Percentiles rank a stretch among this genome's conserved stretches.
Conservation (phyloP, 2,329 filamentous ascomycete species). For the Esteya vermicola region DNA sequence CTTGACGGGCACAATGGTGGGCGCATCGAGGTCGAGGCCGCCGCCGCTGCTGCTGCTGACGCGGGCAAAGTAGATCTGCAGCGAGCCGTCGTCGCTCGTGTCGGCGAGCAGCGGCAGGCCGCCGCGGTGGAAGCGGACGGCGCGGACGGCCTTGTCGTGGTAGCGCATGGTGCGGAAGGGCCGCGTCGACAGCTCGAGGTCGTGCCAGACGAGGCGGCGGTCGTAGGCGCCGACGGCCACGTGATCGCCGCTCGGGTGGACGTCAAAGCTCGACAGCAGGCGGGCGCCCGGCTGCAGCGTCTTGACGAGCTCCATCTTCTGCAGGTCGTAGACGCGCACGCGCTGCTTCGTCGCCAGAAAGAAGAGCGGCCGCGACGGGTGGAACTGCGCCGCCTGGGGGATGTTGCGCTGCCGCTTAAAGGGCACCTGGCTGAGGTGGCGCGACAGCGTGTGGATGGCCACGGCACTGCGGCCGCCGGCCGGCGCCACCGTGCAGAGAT, state of each 20-base stretch:
- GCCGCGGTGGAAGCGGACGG: conserved; percentile 73
- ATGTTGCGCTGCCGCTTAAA: conserved; percentile 67
- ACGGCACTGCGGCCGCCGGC: conserved; percentile 66
- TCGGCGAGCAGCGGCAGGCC: conserved; percentile 79
- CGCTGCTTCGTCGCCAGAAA: conserved; percentile 92
- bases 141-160: conserved; percentile 80
- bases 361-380: conserved; percentile 82
- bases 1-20: conserved; percentile 91
- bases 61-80: conserved; percentile 95
- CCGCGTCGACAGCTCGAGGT: conserved; percentile 76
- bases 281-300: conserved; percentile 85
- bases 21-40: conserved; percentile 91
- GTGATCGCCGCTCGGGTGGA: conserved; percentile 85
- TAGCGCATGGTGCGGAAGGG: conserved; percentile 97
- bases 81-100: conserved; percentile 81
- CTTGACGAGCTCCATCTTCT: conserved; percentile 82
- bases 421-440: conserved; percentile 87
- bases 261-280: conserved; percentile 84
- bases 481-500: conserved; percentile 84
- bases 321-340: conserved; percentile 87
- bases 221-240: conserved; percentile 92
- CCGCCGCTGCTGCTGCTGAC: too few relatives aligned
- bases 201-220: conserved; percentile 87
- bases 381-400: conserved; percentile 83
- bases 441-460: conserved; percentile 86